Conservation (phyloP, 148 eudicot genomes). For the Silene uniflora region DNA sequence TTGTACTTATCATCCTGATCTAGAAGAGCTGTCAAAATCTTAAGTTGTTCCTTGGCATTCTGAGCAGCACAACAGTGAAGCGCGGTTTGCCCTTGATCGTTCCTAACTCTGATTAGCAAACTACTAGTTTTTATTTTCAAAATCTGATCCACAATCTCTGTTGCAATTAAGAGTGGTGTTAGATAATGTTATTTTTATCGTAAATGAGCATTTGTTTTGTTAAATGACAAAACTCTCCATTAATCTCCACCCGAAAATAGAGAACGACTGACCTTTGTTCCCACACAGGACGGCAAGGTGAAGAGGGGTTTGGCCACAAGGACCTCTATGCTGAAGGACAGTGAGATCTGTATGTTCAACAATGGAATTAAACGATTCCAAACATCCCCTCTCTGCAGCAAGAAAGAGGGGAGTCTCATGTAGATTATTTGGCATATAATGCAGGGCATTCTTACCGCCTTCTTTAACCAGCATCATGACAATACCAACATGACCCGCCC, state of each 20-base stretch:
- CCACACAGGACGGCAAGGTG: neutral
- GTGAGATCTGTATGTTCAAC: neutral
- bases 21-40: neutral
- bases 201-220: neutral
- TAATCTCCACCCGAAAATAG: neutral
- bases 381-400: neutral
- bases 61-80: constrained; percentile 4
- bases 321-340: neutral
- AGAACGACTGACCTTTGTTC: neutral
- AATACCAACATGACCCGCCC: neutral
- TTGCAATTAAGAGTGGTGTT: neutral
- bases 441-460: neutral
- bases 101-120: neutral
- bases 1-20: neutral
- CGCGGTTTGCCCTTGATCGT: constrained; percentile 1
- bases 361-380: neutral
- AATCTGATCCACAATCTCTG: neutral
- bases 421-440: neutral
- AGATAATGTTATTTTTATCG: neutral
- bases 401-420: neutral
- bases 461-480: constrained; percentile 1
- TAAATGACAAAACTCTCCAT: neutral
- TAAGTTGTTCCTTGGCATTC: neutral
- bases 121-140: neutral
- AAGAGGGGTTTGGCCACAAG: constrained; percentile 2